Percentiles rank a stretch among this genome's conserved stretches.
Evolutionary conservation across 495 filamentous ascomycete genomes (phyloP).

Genomic region (Chaetomium fimeti): DNA sequence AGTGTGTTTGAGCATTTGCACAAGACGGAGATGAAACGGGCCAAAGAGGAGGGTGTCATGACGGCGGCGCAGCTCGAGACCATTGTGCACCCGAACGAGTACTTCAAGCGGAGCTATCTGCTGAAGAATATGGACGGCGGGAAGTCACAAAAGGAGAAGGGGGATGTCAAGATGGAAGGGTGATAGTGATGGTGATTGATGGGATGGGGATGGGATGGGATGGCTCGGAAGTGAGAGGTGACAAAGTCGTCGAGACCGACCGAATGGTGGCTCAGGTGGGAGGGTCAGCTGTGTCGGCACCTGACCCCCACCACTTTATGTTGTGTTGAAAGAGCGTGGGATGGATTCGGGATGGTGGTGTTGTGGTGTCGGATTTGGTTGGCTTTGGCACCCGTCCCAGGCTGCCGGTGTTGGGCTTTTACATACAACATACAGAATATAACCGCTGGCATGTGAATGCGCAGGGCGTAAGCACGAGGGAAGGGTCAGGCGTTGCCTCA

Average conservation of each 20-base stretch:
- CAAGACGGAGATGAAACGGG: slow-evolving; percentile 81
- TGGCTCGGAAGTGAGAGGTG: too few species aligned
- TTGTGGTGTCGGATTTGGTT: background rate
- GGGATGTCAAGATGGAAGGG: slow-evolving; percentile 54
- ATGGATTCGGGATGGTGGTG: background rate
- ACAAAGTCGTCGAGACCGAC: too few species aligned
- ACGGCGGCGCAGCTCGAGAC: slow-evolving; percentile 81
- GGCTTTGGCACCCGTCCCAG: background rate
- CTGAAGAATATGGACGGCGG: slow-evolving; percentile 69
- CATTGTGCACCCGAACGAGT: slow-evolving; percentile 96
- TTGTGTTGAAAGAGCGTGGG: background rate
- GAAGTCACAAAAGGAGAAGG: slow-evolving; percentile 5
- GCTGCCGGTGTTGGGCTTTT: background rate
- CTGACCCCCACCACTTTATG: background rate
- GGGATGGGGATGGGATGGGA: background rate
- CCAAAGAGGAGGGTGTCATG: slow-evolving; percentile 80
- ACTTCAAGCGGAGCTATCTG: slow-evolving; percentile 90
- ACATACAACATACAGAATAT: background rate
- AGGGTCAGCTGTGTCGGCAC: slow-evolving; percentile 9
- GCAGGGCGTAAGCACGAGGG: slow-evolving; percentile 6
- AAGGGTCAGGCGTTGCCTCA: background rate
- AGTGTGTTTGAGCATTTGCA: slow-evolving; percentile 87
- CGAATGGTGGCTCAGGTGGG: background rate
- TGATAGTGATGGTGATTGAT: slow-evolving; percentile 14
- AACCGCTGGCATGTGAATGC: background rate